Conservation (phyloP, 1,284 basidiomycete species). For the Ustilago tritici region DNA sequence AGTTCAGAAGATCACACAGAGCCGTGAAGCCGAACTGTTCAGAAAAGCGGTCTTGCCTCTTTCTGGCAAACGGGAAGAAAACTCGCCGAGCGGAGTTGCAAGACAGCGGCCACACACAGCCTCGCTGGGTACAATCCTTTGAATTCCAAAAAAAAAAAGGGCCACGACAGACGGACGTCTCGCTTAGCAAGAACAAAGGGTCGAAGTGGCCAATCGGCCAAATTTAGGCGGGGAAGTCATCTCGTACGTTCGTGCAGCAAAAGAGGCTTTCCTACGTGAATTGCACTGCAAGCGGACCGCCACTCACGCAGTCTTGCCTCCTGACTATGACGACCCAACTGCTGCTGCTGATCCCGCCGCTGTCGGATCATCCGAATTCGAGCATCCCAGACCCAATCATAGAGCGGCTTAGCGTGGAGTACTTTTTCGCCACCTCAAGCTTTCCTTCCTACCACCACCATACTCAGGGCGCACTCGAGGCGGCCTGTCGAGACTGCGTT, state of each 20-base stretch:
- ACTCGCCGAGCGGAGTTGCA: not conserved
- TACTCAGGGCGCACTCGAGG: not conserved
- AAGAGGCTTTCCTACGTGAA: not conserved
- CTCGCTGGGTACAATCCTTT: not conserved
- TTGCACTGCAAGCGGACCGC: not conserved
- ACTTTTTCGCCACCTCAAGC: not conserved
- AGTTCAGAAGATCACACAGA: not conserved
- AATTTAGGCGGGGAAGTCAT: conserved; percentile 1
- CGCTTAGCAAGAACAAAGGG: not conserved
- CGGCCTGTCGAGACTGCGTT: not conserved
- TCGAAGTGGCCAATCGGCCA: not conserved
- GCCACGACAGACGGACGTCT: not conserved
- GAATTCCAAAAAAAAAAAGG: no score
- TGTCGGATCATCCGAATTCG: not conserved
- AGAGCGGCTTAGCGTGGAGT: not conserved
- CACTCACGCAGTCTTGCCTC: not conserved
- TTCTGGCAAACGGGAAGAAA: not conserved
- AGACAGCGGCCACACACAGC: conserved; percentile 1
- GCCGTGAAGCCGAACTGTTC: not conserved
- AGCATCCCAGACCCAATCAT: not conserved
- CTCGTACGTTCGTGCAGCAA: not conserved
- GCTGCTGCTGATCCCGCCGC: not conserved
- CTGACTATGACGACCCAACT: not conserved
- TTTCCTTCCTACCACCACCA: not conserved
- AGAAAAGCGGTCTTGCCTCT: not conserved